Conservation (phyloP, 352 stramenopile species). For the Globisporangium parvum region DNA sequence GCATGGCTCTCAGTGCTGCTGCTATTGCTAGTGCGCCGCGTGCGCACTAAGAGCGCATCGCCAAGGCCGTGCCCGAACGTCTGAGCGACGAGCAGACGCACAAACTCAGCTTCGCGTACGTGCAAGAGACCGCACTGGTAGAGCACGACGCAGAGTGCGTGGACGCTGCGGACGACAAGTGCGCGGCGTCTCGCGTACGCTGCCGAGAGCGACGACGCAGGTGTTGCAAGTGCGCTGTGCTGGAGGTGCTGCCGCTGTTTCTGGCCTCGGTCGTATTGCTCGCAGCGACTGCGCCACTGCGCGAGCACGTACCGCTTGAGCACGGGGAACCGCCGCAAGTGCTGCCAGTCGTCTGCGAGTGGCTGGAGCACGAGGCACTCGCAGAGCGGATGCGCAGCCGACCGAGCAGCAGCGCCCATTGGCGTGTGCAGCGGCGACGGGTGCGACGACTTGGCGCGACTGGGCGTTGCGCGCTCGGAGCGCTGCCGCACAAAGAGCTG, state of each 20-base stretch:
- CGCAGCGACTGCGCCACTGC: constrained; percentile 18
- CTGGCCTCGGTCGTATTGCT: constrained; percentile 10
- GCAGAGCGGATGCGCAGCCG: constrained; percentile 26
- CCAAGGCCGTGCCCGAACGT: constrained; percentile 9
- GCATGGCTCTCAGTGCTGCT: neutral
- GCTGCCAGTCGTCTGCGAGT: constrained; percentile 15
- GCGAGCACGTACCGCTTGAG: constrained; percentile 41
- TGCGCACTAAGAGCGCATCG: constrained; percentile 5
- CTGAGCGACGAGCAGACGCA: constrained; percentile 6
- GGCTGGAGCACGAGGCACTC: constrained; percentile 24
- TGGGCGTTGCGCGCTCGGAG: neutral
- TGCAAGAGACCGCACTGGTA: constrained; percentile 34
- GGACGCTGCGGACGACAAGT: constrained; percentile 21
- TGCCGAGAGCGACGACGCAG: constrained; percentile 1
- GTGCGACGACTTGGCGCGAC: neutral
- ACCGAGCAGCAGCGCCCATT: neutral
- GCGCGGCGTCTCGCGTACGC: constrained; percentile 7
- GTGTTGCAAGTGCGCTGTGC: constrained; percentile 1
- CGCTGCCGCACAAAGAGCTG: constrained; percentile 28
- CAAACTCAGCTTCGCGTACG: constrained; percentile 13
- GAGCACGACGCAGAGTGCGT: constrained; percentile 27
- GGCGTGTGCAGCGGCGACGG: neutral
- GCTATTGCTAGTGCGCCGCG: neutral
- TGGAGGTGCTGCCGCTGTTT: neutral
- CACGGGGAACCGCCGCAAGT: constrained; percentile 32